phyloP scores from a whole-genome alignment of 2,329 filamentous ascomycete genomes.

The Neurospora sp. region DNA sequence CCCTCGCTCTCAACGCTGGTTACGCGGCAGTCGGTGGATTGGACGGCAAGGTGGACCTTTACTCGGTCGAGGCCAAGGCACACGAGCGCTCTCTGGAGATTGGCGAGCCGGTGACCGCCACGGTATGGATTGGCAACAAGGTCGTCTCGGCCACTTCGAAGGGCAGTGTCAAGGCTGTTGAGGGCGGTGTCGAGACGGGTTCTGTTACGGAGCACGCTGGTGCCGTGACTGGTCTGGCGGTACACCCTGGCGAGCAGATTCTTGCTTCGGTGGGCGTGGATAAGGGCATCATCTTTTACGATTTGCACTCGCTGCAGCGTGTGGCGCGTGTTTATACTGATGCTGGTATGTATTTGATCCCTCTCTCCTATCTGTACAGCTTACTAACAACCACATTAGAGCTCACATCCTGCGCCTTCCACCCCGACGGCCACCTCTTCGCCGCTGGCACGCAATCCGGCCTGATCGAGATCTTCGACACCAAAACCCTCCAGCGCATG shows the following conservation, averaged over 20 bases:
- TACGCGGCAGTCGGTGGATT: slow-evolving; percentile 65
- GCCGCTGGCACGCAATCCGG: slow-evolving; percentile 72
- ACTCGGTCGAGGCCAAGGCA: slow-evolving; percentile 58
- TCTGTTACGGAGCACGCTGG: slow-evolving; percentile 76
- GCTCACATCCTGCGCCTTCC: slow-evolving; percentile 72
- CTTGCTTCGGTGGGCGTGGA: slow-evolving; percentile 81
- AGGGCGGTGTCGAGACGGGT: slow-evolving; percentile 57
- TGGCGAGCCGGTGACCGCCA: slow-evolving; percentile 56
- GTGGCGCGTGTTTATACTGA: slow-evolving; percentile 74
- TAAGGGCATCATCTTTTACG: slow-evolving; percentile 88
- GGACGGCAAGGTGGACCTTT: slow-evolving; percentile 66
- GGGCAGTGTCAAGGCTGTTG: slow-evolving; percentile 71
- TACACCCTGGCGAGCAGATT: slow-evolving; percentile 76
- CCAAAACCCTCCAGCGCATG: slow-evolving; percentile 66
- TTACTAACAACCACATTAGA: slow-evolving; percentile 36
- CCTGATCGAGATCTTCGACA: slow-evolving; percentile 81
- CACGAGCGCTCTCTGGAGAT: slow-evolving; percentile 58
- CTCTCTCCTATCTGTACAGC: background rate
- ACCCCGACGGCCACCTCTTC: slow-evolving; percentile 92
- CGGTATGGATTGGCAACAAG: slow-evolving; percentile 55
- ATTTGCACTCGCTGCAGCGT: slow-evolving; percentile 55
- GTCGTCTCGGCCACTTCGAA: slow-evolving; percentile 64
- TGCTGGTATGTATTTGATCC: slow-evolving; percentile 49
- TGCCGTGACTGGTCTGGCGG: slow-evolving; percentile 61
- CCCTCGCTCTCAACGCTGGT: slow-evolving; percentile 43